A percentile compares a stretch with the other conserved stretches of the same genome.
These are phyloP conservation scores for Psilocybe tampanensis DNA, from an alignment of 768 basidiomycete genomes.

Conservation along the genomic window DNA sequence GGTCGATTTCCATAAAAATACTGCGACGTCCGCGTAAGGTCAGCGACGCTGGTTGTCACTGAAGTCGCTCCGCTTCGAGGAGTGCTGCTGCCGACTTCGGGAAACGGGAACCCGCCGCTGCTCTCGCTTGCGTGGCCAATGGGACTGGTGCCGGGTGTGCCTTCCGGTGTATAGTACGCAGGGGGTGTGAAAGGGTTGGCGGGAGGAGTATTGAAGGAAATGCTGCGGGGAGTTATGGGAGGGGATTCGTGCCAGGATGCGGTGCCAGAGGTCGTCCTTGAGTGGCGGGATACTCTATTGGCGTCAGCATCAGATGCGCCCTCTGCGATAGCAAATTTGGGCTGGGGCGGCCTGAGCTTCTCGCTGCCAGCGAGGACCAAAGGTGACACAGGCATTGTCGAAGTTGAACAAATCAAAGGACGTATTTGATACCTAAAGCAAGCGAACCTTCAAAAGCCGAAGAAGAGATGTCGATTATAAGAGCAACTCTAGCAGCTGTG, in stretches of 20 bases:
- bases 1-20: slow-evolving; percentile 41
- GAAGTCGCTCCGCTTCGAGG: slow-evolving; percentile 42
- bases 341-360: slow-evolving; percentile 34
- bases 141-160: slow-evolving; percentile 28
- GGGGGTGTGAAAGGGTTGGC: slow-evolving; percentile 52
- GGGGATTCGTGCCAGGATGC: slow-evolving; percentile 37
- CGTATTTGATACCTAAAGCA: slow-evolving; percentile 13
- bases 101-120: slow-evolving; percentile 33
- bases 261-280: slow-evolving; percentile 34
- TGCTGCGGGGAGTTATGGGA: slow-evolving; percentile 43
- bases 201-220: slow-evolving; percentile 31
- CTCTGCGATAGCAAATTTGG: slow-evolving; percentile 30
- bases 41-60: slow-evolving; percentile 41
- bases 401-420: slow-evolving; percentile 7
- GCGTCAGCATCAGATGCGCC: slow-evolving; percentile 31
- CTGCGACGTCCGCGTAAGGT: slow-evolving; percentile 42
- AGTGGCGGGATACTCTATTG: slow-evolving; percentile 30
- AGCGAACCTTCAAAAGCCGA: slow-evolving; percentile 19
- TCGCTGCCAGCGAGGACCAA: slow-evolving; percentile 26
- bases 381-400: slow-evolving; percentile 23
- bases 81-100: slow-evolving; percentile 27
- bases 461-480: slow-evolving; percentile 32
- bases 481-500: slow-evolving; percentile 26
- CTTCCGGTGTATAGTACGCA: slow-evolving; percentile 40
- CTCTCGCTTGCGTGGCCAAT: slow-evolving; percentile 19